Evolutionary conservation across 108 stramenopile genomes (phyloP), one percentile per base, ranked within the genome.

Genomic region (Bacterosira constricta): DNA sequence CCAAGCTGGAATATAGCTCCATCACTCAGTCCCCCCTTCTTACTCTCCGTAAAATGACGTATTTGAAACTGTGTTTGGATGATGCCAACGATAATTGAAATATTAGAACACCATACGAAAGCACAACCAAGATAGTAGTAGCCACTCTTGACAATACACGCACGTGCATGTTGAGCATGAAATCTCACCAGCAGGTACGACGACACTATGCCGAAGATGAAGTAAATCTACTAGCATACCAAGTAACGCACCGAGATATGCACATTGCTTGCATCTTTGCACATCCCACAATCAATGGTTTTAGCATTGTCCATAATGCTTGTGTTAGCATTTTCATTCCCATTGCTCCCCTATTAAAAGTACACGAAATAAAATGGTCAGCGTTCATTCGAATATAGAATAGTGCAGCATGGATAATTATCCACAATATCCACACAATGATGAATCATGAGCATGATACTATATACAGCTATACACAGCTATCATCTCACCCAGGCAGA

Each of bases 401-500:
- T n/a, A n/a, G n/a, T n/a, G n/a, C n/a, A n/a, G n/a, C n/a, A n/a
- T n/a, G n/a, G n/a, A n/a, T n/a, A n/a, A n/a, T n/a, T n/a, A n/a
- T n/a, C n/a, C n/a, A n/a, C n/a, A n/a, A n/a, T n/a, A n/a, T n/a
- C n/a, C n/a, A n/a, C n/a, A n/a, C n/a, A n/a, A n/a, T n/a, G n/a
- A n/a, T n/a, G n/a, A n/a, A n/a, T n/a, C n/a, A n/a, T n/a, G n/a
- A n/a, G n/a, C n/a, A n/a, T n/a, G n/a, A n/a, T n/a, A n/a, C n/a
- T n/a, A n/a, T n/a, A n/a, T n/a, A n/a, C n/a, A n/a, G n/a, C n/a
- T n/a, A n/a, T n/a, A n/a, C n/a, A n/a, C n/a, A n/a, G n/a, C n/a
- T n/a, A n/a, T n/a, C n/a, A n/a, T 29, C 53, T 54, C 53, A 54
- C 53, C 95, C 95, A 1, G 95, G 95, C 52, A 96, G 63, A 72